Base-by-base conservation (phyloP, 495 filamentous ascomycete genomes). In the Elaphomyces granulatus region DNA sequence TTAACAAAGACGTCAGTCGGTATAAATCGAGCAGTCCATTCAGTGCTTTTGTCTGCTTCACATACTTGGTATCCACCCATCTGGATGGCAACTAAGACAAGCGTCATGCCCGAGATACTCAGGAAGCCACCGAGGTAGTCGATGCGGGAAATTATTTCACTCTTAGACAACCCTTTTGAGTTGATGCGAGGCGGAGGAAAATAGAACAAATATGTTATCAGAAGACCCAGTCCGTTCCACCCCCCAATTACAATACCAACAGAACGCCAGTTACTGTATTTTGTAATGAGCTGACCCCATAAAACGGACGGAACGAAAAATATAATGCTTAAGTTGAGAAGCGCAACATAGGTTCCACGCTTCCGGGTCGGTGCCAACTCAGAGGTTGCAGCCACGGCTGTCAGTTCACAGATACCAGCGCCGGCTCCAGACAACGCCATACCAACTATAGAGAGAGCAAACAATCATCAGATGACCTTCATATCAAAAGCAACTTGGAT, bases 51-150 rank as follows among this genome's bases (percentile, higher is more conserved):
- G 21, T 1, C 3, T 7, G 9, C 14, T 8, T 21, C 15, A 20
- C 54, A 31, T 59, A 70, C 66, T 54, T 75, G 71, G 49, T 82
- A 81, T 16, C 78, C 77, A 36, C 77, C 80, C 64, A 75, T 80
- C 45, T 80, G 71, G 48, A 83, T 53, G 1, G 74, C 78, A 34
- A 77, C 73, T 61, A 81, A 66, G 53, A 83, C 76, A 0, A 74
- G 37, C 16, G 80, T 66, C 53, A 85, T 55, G 2, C 80, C 79
- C 19, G 55, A 44, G 38, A 81, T 79, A 40, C 74, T 78, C 10
- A 83, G 56, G 36, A 81, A 64, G 0, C 80, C 80, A 21, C 80
- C 80, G 4, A 81, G 53, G 37, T 71, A 79, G 43, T 85, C 80
- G 37, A 80, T 70, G 20, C 71, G 63, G 18, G 53, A 56, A 26